Conservation (phyloP, 192 early-diverging fungal species). For the Cladochytrium replicatum region DNA sequence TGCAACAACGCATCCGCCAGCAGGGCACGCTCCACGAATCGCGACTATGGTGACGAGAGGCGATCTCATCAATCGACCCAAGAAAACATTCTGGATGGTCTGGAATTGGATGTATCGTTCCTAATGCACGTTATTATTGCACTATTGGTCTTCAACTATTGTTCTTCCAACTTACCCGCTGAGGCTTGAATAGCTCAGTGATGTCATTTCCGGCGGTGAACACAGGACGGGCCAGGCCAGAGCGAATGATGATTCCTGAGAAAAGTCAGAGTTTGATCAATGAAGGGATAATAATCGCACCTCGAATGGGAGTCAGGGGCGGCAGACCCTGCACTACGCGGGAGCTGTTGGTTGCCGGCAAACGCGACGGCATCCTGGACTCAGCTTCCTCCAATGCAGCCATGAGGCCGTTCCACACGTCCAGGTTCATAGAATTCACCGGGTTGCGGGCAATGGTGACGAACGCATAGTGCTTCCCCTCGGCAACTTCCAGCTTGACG, state of each 20-base stretch:
- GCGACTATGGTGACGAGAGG: constrained; percentile 25
- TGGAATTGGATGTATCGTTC: constrained; percentile 34
- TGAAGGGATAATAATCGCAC: too few species aligned
- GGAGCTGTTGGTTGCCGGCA: neutral
- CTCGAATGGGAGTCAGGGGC: too few species aligned
- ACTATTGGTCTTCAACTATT: too few species aligned
- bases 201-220: constrained; percentile 45
- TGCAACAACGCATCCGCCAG: constrained; percentile 29
- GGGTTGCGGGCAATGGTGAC: constrained; percentile 26
- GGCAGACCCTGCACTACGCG: neutral
- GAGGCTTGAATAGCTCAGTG: neutral
- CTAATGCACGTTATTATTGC: too few species aligned
- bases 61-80: constrained; percentile 24
- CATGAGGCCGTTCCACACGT: constrained; percentile 25
- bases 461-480: too few species aligned
- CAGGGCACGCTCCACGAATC: constrained; percentile 37
- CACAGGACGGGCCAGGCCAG: constrained; percentile 25
- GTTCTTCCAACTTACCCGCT: constrained; percentile 29
- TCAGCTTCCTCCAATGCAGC: constrained; percentile 18
- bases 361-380: constrained; percentile 8
- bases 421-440: constrained; percentile 26
- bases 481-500: too few species aligned
- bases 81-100: constrained; percentile 28
- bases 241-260: constrained; percentile 28
- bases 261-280: neutral